Conservation (phyloP, 441 rosid genomes). For the Lepidium campestre region DNA sequence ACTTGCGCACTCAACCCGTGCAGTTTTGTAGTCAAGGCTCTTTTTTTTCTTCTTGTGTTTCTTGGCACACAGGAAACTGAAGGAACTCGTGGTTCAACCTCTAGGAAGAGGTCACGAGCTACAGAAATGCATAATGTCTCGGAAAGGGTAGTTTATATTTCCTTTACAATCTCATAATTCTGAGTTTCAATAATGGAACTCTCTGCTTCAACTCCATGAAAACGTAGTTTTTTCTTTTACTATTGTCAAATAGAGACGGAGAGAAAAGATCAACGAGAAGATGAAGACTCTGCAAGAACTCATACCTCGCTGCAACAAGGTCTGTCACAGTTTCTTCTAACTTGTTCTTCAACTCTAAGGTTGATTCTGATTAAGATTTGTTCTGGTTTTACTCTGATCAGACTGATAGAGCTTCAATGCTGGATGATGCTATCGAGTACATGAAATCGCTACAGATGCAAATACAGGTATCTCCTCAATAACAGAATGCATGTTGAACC, state of each 20-base stretch:
- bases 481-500: neutral
- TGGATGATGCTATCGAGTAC: slow-evolving; percentile 87
- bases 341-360: neutral
- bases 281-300: slow-evolving; percentile 84
- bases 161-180: neutral
- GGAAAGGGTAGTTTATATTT: slow-evolving; percentile 4
- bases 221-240: neutral
- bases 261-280: slow-evolving; percentile 85
- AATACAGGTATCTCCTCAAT: slow-evolving; percentile 47
- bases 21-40: neutral
- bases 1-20: neutral
- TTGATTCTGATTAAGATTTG: neutral
- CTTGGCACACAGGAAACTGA: slow-evolving; percentile 3
- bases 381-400: slow-evolving; percentile 23
- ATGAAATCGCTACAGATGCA: slow-evolving; percentile 73
- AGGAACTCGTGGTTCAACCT: slow-evolving; percentile 9
- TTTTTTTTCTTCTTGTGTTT: neutral
- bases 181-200: neutral
- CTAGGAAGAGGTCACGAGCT: slow-evolving; percentile 27
- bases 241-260: slow-evolving; percentile 49
- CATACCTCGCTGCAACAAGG: slow-evolving; percentile 89
- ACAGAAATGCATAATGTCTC: slow-evolving; percentile 22
- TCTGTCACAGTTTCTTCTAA: neutral
- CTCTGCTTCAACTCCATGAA: neutral
- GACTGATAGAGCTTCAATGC: slow-evolving; percentile 92